Conservation (phyloP, 2,329 filamentous ascomycete species). For the Botrytis tulipae region DNA sequence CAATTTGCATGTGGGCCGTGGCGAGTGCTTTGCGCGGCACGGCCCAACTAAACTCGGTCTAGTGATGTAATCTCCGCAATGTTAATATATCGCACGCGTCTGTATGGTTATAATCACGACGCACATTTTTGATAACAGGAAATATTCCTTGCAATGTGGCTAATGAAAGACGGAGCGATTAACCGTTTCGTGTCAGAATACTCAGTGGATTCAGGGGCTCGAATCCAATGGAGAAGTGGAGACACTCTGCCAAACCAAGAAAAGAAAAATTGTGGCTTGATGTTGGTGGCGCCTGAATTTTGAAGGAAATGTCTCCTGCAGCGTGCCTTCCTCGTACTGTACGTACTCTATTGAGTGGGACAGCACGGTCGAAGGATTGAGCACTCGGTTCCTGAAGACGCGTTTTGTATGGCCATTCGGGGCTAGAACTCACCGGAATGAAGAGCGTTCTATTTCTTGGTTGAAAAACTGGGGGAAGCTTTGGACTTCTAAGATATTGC, state of each 20-base stretch:
- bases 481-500: not conserved
- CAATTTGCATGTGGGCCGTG: not conserved
- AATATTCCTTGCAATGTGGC: constrained; percentile 14
- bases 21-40: constrained; percentile 54
- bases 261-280: constrained; percentile 5
- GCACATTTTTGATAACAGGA: constrained; percentile 8
- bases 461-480: not conserved
- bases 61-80: constrained; percentile 20
- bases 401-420: not conserved
- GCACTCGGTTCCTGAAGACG: not conserved
- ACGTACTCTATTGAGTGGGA: not conserved
- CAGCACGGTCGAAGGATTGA: not conserved
- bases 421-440: not conserved
- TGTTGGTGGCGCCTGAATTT: not conserved
- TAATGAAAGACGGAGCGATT: not conserved
- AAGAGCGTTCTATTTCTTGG: not conserved
- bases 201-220: not conserved
- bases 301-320: not conserved
- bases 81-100: constrained; percentile 10
- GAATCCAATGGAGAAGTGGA: constrained; percentile 1
- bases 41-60: constrained; percentile 53
- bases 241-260: not conserved
- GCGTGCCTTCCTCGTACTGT: not conserved
- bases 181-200: constrained; percentile 5
- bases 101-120: constrained; percentile 4